Evolutionary conservation across 148 eudicot genomes (phyloP).

Genomic region (Heliosperma pusillum): DNA sequence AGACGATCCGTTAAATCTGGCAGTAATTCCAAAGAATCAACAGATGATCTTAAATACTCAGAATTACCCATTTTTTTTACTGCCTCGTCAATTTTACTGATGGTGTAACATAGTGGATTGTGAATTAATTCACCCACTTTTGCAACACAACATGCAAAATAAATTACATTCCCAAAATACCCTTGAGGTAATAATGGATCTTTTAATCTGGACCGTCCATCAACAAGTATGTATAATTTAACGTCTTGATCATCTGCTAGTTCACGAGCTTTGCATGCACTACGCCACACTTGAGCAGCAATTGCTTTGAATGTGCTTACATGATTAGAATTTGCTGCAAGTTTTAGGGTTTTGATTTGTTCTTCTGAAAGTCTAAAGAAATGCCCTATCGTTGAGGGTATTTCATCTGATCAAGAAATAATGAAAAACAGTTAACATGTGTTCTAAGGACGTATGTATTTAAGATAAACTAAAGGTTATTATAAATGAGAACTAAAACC

Average conservation of each 20-base stretch:
- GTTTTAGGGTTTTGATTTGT: slow-evolving; percentile 19
- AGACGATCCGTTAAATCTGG: slow-evolving; percentile 2
- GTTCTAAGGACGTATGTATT: too few species aligned
- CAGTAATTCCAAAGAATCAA: slow-evolving; percentile 25
- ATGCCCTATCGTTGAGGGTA: neutral
- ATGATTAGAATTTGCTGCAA: neutral
- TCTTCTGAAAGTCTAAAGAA: slow-evolving; percentile 16
- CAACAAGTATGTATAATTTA: slow-evolving; percentile 24
- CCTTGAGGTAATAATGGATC: slow-evolving; percentile 27
- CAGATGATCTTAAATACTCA: slow-evolving; percentile 23
- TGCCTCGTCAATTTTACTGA: slow-evolving; percentile 20
- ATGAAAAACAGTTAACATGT: too few species aligned
- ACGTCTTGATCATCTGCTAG: slow-evolving; percentile 22
- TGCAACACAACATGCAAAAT: slow-evolving; percentile 13
- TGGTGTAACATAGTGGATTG: slow-evolving; percentile 17
- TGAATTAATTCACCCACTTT: slow-evolving; percentile 11
- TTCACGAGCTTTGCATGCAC: slow-evolving; percentile 25
- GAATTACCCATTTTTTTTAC: slow-evolving; percentile 10
- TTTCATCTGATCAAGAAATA: neutral
- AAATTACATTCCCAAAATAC: slow-evolving; percentile 31
- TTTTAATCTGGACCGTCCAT: slow-evolving; percentile 25
- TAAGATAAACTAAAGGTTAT: too few species aligned
- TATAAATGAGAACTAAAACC: too few species aligned
- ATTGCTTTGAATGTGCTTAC: slow-evolving; percentile 28
- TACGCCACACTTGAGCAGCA: slow-evolving; percentile 28